Evolutionary conservation across 805 yeast species (phyloP).

Genomic region (Lipomyces starkeyi): DNA sequence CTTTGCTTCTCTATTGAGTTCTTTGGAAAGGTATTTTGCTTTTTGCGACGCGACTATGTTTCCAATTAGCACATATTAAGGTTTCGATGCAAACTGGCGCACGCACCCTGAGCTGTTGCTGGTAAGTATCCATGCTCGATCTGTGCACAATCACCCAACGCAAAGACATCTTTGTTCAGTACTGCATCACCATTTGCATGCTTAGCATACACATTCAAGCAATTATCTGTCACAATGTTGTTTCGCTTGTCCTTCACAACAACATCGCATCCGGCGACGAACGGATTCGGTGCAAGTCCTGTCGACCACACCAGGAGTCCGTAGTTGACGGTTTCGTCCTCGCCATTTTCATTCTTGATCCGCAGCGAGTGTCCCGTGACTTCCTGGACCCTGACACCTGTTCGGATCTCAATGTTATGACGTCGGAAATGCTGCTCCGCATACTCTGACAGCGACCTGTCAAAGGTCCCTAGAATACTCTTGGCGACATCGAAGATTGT

Average conservation of each 20-base stretch:
- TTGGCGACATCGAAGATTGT: conserved; percentile 73
- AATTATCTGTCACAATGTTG: conserved; percentile 67
- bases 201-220: conserved; percentile 58
- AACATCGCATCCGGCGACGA: conserved; percentile 56
- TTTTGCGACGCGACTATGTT: conserved; percentile 52
- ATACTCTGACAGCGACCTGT: conserved; percentile 64
- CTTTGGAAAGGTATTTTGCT: conserved; percentile 67
- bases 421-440: conserved; percentile 66
- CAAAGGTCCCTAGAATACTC: conserved; percentile 69
- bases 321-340: conserved; percentile 55
- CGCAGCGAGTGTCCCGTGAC: conserved; percentile 61
- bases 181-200: conserved; percentile 46
- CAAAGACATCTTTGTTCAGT: conserved; percentile 59
- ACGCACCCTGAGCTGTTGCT: conserved; percentile 74
- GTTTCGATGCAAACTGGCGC: conserved; percentile 39
- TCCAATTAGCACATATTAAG: neutral
- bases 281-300: conserved; percentile 70
- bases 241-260: conserved; percentile 61
- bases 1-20: conserved; percentile 56
- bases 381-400: conserved; percentile 66
- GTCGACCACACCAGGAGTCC: conserved; percentile 79
- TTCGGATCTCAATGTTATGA: conserved; percentile 65
- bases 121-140: conserved; percentile 69
- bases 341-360: conserved; percentile 57
- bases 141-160: conserved; percentile 74